These are phyloP conservation scores for Penicillium malachiteum DNA, from an alignment of 495 filamentous ascomycete species.

Conservation along the genomic window DNA sequence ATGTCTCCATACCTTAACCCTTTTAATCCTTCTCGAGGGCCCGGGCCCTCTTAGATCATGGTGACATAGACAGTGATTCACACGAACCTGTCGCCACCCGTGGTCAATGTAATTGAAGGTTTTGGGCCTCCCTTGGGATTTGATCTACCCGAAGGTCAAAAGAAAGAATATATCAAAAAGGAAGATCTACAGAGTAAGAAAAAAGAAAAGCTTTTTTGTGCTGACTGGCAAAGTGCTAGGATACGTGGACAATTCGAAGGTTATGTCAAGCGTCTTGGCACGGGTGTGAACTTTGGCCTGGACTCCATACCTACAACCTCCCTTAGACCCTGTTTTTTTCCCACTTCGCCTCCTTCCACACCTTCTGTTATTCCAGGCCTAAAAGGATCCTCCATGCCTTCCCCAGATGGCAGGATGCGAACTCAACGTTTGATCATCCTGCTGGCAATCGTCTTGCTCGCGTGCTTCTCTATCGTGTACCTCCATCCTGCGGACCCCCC, in stretches of 20 bases:
- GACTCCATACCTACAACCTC: no score
- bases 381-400: conserved; percentile 17
- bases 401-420: conserved; percentile 40
- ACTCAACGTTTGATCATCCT: conserved; percentile 35
- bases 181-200: background rate
- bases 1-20: no score
- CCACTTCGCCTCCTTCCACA: conserved; percentile 2
- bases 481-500: conserved; percentile 20
- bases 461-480: conserved; percentile 33
- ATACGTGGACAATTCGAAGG: background rate
- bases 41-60: no score
- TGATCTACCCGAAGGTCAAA: no score
- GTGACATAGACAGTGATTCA: background rate
- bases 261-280: conserved; percentile 1
- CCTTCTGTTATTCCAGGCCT: background rate
- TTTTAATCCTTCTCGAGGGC: no score
- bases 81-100: background rate
- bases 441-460: conserved; percentile 32
- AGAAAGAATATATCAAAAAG: no score
- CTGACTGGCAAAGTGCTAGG: background rate
- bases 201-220: background rate
- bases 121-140: no score
- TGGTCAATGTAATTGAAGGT: background rate
- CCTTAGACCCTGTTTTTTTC: background rate
- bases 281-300: background rate